These are phyloP conservation scores for Hansenula sp. DNA, from an alignment of 1,139 yeast species.

Conservation along the genomic window DNA sequence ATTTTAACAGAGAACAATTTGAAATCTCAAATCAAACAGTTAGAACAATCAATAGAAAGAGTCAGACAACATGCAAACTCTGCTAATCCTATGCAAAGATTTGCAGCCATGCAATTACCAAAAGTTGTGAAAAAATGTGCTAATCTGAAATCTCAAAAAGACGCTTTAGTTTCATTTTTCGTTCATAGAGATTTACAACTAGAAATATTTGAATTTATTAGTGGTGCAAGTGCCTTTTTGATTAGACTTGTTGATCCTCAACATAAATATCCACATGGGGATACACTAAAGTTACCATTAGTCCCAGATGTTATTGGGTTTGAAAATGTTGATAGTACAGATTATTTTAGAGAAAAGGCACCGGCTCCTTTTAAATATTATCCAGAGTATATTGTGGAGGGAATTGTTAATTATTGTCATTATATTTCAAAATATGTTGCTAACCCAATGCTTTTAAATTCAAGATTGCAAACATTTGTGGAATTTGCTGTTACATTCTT, in stretches of 20 bases:
- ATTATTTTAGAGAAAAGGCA: slow-evolving; percentile 56
- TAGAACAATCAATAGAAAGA: slow-evolving; percentile 47
- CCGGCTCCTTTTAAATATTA: slow-evolving; percentile 77
- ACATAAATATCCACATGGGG: slow-evolving; percentile 54
- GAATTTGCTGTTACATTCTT: slow-evolving; percentile 71
- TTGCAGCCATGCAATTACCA: slow-evolving; percentile 38
- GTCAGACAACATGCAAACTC: slow-evolving; percentile 29
- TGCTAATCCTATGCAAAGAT: slow-evolving; percentile 24
- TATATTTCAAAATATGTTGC: slow-evolving; percentile 55
- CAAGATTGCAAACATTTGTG: slow-evolving; percentile 53
- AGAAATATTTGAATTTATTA: slow-evolving; percentile 69
- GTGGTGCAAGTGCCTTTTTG: slow-evolving; percentile 72
- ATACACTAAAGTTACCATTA: slow-evolving; percentile 58
- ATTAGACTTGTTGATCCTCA: slow-evolving; percentile 68
- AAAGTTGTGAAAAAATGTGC: slow-evolving; percentile 39
- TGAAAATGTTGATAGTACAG: slow-evolving; percentile 68
- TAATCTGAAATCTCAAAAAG: slow-evolving; percentile 39
- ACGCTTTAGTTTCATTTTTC: slow-evolving; percentile 58
- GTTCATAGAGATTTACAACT: slow-evolving; percentile 49
- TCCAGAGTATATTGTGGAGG: slow-evolving; percentile 87
- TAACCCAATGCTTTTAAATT: slow-evolving; percentile 55
- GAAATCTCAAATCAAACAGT: slow-evolving; percentile 43
- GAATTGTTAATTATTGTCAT: slow-evolving; percentile 70
- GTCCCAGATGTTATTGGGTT: slow-evolving; percentile 45
- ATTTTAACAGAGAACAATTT: slow-evolving; percentile 44